Conservation (phyloP, 1,284 basidiomycete genomes). For the Ceratobasidium sp. region DNA sequence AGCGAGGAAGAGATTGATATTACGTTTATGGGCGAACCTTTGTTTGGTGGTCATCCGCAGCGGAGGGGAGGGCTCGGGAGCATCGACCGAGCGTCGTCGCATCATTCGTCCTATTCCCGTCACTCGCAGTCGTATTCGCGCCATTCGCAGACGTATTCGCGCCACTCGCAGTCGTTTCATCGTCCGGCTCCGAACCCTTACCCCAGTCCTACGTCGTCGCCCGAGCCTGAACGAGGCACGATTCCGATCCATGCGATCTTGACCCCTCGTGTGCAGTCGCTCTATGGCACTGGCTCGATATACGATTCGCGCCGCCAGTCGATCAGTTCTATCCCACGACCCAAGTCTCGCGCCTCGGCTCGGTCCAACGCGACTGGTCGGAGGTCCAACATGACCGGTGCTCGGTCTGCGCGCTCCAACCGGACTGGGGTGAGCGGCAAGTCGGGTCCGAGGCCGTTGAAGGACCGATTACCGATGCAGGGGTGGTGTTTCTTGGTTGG, state of each 20-base stretch:
- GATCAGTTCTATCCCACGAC: constrained; percentile 7
- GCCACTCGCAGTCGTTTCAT: not conserved
- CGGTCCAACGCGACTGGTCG: constrained; percentile 18
- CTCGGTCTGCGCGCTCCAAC: constrained; percentile 9
- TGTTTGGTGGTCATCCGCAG: constrained; percentile 22
- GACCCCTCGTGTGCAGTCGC: constrained; percentile 37
- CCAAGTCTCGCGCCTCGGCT: constrained; percentile 21
- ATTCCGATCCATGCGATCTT: constrained; percentile 40
- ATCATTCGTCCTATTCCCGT: constrained; percentile 1
- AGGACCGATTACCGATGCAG: constrained; percentile 36
- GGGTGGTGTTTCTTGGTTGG: constrained; percentile 42
- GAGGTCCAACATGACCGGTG: constrained; percentile 22
- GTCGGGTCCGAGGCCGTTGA: not conserved
- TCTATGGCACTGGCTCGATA: constrained; percentile 10
- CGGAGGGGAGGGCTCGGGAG: constrained; percentile 11
- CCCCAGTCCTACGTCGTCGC: not conserved
- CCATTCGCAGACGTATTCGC: constrained; percentile 2
- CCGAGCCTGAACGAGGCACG: constrained; percentile 26
- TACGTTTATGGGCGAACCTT: constrained; percentile 31
- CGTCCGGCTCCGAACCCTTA: not conserved
- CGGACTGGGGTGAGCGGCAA: constrained; percentile 10
- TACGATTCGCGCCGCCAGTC: constrained; percentile 1
- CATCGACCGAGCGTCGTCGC: constrained; percentile 19
- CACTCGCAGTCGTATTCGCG: constrained; percentile 6
- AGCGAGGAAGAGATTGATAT: constrained; percentile 28